Conservation (phyloP, 768 basidiomycete species). For the Xanthoconium stramineum region DNA sequence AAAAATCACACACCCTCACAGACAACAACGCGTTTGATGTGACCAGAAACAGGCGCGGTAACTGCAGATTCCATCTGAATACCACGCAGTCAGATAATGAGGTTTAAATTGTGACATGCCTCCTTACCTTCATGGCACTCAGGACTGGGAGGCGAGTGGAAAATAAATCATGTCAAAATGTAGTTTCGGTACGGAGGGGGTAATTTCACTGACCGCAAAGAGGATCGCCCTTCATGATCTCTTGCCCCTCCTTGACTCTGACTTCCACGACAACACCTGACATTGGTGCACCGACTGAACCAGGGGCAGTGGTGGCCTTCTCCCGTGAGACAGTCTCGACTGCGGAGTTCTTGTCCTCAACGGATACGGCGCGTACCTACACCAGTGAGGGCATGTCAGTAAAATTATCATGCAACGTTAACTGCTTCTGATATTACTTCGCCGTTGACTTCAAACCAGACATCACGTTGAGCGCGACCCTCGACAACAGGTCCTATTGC, state of each 20-base stretch:
- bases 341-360: conserved; percentile 96
- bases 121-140: conserved; percentile 91
- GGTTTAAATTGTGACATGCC: background rate
- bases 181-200: conserved; percentile 18
- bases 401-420: conserved; percentile 11
- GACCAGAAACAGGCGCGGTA: conserved; percentile 94
- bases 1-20: conserved; percentile 60
- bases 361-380: conserved; percentile 89
- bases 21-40: conserved; percentile 90
- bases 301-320: conserved; percentile 90
- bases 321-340: conserved; percentile 94
- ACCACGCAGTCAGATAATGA: conserved; percentile 17
- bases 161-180: conserved; percentile 11
- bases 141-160: conserved; percentile 51
- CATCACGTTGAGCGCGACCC: conserved; percentile 89
- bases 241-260: conserved; percentile 94
- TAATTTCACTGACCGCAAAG: conserved; percentile 65
- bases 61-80: conserved; percentile 95
- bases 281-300: conserved; percentile 97
- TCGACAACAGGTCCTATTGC: conserved; percentile 92
- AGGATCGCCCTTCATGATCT: conserved; percentile 98
- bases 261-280: conserved; percentile 98
- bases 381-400: conserved; percentile 15
- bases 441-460: conserved; percentile 98
- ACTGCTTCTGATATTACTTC: conserved; percentile 51